Evolutionary conservation across 2,329 filamentous ascomycete genomes (phyloP), one percentile per base, ranked within the genome.

Genomic region (Fusarium sp.): DNA sequence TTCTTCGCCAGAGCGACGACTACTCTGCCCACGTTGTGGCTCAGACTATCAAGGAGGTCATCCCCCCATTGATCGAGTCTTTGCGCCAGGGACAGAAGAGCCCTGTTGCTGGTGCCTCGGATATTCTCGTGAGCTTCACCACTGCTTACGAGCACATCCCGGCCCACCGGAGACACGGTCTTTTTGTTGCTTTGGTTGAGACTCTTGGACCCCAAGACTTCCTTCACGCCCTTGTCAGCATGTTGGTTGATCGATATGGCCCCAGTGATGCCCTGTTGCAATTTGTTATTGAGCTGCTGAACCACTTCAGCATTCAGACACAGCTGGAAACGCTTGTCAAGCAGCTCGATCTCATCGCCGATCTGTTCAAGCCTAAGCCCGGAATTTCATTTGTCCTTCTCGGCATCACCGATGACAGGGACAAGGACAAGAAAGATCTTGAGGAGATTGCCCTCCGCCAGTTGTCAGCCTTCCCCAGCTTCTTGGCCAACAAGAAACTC

Each of bases 141-240:
- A 95, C 95, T 9, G 97, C 97, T 1, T 99, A 97, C 82, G 95
- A 98, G 81, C 97, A 99, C 81, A 95, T 99, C 73, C 97, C 97
- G 6, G 89, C 92, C 10, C 95, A 98, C 82, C 90, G 97, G 67
- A 91, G 95, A 74, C 90, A 94, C 34, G 92, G 92, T 45, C 86
- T 99, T 8, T 99, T 98, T 83, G 89, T 93, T 64, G 94, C 96
- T 60, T 87, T 99, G 20, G 92, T 97, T 25, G 91, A 94, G 77
- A 97, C 95, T 13, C 87, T 99, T 5, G 96, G 96, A 3, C 88
- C 95, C 0, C 89, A 93, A 62, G 95, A 98, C 71, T 97, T 97
- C 78, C 87, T 98, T 27, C 97, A 95, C 77, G 95, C 95, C 6
- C 89, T 99, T 16, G 84, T 97, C 58, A 93, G 94, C 67, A 95